Evolutionary conservation across 2,329 filamentous ascomycete species (phyloP), one percentile per base, ranked within the genome.

Genomic region (Nectriaceae sp.): DNA sequence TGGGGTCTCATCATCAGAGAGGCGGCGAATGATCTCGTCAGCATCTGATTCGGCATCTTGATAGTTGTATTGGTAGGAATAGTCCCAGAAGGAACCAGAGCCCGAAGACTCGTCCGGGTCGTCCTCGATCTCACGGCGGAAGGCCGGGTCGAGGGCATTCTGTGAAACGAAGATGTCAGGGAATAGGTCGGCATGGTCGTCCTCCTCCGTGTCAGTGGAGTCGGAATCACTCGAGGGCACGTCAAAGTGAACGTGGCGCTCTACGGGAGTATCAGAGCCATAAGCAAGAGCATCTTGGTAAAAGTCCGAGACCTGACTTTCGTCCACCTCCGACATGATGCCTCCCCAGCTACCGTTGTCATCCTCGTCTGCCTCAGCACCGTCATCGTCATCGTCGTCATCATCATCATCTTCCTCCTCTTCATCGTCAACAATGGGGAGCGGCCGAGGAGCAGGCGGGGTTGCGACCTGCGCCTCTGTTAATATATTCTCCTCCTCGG

Each of bases 91-190:
- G 2, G 81, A 83, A 35, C 74, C 74, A 19, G 77, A 81, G 49
- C 76, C 76, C 4, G 77, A 83, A 0, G 77, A 79, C 51, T 83
- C 79, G 42, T 81, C 75, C n/a, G 73, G 72, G 54, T 89, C 84
- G 54, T 81, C 78, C 64, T 91, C 87, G 55, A 92, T 87, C 70
- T 89, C 84, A 36, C 82, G 80, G 54, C 87, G 86, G 62, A 93
- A 84, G 43, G 79, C 78, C 5, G 87, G 85, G 59, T 90, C 88
- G 4, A 93, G 75, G 15, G 82, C 78, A 62, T 83, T 87, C 68
- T 91, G 87, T 42, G 88, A 83, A 47, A 92, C 76, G 66, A 93
- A 93, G 50, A 93, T 84, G 64, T 91, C 84, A 1, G 88, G 87
- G 53, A 90, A 90, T 54, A 90, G 81, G 54, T 83, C 81, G 50